Percentiles rank a stretch among this genome's conserved stretches.
phyloP scores from a whole-genome alignment of 2,329 filamentous ascomycete species.

The Botrytis aclada region DNA sequence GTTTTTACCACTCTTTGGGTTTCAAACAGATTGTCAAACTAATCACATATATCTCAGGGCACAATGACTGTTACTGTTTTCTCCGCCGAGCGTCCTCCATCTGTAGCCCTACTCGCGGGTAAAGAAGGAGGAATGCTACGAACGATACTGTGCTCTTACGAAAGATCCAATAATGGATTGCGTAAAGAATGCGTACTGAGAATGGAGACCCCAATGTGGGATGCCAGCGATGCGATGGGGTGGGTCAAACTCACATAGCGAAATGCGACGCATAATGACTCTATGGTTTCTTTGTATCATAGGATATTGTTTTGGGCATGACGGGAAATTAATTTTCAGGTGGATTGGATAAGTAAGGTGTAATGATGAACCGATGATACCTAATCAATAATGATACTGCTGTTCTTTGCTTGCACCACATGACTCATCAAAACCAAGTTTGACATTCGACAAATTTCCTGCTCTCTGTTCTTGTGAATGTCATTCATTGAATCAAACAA shows the following conservation, averaged over 20 bases:
- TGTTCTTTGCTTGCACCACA: neutral
- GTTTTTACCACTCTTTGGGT: neutral
- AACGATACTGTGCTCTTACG: constrained; percentile 34
- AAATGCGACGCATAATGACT: neutral
- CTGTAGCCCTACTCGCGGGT: constrained; percentile 37
- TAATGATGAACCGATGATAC: neutral
- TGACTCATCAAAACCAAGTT: neutral
- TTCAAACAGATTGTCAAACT: neutral
- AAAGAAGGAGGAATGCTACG: constrained; percentile 39
- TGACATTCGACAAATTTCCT: neutral
- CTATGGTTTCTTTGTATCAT: neutral
- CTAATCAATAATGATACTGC: constrained; percentile 1
- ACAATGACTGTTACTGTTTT: constrained; percentile 36
- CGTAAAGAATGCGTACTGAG: constrained; percentile 26
- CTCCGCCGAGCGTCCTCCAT: constrained; percentile 36
- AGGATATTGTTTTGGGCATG: neutral
- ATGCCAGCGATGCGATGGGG: constrained; percentile 7
- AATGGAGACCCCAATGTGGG: constrained; percentile 25
- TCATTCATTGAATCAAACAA: neutral
- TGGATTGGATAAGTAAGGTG: neutral
- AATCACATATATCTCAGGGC: neutral
- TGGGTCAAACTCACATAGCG: constrained; percentile 20
- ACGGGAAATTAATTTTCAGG: neutral
- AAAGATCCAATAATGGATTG: constrained; percentile 21
- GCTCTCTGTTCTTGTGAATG: neutral